Evolutionary conservation across 169 alveolate species (phyloP), one percentile per base, ranked within the genome.

Genomic region (Perkinsus marinus): DNA sequence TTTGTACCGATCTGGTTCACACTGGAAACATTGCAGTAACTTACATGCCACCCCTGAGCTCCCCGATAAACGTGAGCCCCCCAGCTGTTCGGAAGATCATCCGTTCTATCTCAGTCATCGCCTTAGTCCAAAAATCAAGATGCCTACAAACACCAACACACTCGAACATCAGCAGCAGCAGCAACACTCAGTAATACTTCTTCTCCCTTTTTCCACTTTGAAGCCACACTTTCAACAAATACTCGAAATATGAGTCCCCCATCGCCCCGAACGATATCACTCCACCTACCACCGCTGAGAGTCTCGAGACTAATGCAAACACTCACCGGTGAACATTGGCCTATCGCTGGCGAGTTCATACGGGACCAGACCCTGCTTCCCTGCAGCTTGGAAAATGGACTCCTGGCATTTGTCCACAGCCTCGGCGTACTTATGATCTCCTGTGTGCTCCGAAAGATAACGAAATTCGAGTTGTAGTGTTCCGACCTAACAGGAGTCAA

Each of bases 201-300:
- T 39, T 34, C 57, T 91, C 90, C 0, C 39, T 91, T 22, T 91
- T 91, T 17, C 57, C 57, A 34, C 90, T 91, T 17, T 68, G 93
- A 0, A 93, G 43, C 91, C 89, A 91, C 91, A 68, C 92, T 89
- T 93, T 93, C 46, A 93, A 10, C 13, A 93, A 79, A 39, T 93
- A 93, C 89, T 93, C 94, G 68, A 91, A 93, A 39, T 92, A 93
- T 17, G 92, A 68, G 91, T 91, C 92, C 19, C 92, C 91, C 91
- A 89, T 89, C 38, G 92, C 92, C 3, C 92, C 92, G 5, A 91
- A 69, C 17, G 69, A 39, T 0, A 90, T 90, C 39, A 22, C 57
- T 5, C 79, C 19, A 2, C 91, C 91, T 16, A 90, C 26, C 22
- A 39, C 5, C 26, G 22, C 30, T 13, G 5, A 13, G 22, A 19